phyloP scores from a whole-genome alignment of 495 filamentous ascomycete genomes.

The Hypoxylon cercidicola region DNA sequence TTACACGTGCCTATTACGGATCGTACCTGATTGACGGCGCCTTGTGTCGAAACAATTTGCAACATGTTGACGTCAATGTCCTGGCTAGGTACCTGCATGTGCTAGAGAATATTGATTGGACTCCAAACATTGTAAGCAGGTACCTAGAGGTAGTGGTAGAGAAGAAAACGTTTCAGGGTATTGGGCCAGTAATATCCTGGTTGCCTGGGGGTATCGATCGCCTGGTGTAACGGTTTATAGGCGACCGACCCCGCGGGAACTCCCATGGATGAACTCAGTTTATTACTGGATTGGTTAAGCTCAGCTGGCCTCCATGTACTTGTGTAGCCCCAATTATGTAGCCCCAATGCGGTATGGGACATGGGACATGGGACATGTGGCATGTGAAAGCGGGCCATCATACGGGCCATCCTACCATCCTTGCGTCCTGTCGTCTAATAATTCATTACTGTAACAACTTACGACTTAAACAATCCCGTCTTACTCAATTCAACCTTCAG shows the following conservation, averaged over 20 bases:
- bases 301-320: constrained; percentile 8
- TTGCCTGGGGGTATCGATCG: background rate
- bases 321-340: no score
- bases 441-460: constrained; percentile 29
- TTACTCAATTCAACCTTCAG: constrained; percentile 17
- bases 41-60: constrained; percentile 24
- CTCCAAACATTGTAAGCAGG: constrained; percentile 3
- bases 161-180: constrained; percentile 15
- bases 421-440: constrained; percentile 10
- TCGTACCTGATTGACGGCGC: constrained; percentile 27
- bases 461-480: constrained; percentile 10
- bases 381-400: constrained; percentile 46
- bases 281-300: constrained; percentile 17
- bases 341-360: no score
- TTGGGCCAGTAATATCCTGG: background rate
- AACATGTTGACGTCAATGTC: constrained; percentile 36
- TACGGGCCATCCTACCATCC: no score
- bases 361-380: background rate
- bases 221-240: background rate
- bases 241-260: constrained; percentile 14
- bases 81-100: constrained; percentile 11
- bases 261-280: background rate
- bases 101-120: background rate
- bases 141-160: no score
- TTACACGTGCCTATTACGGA: background rate